Conservation (phyloP, 208 protist genomes). For the Trypanosoma melophagium region DNA sequence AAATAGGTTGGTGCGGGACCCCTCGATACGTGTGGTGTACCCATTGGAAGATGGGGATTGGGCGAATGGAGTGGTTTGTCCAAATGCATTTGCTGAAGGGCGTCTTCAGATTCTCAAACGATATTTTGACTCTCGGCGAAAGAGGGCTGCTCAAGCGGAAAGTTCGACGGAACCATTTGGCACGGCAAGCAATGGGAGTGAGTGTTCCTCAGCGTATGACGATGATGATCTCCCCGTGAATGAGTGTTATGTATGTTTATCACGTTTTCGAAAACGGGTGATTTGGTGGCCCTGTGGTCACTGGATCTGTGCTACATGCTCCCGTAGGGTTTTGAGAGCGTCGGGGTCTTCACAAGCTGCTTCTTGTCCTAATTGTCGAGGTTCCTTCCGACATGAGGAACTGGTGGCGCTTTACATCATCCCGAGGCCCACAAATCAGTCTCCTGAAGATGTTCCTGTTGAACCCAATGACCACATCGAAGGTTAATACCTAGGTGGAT, state of each 20-base stretch:
- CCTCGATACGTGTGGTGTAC: background rate
- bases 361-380: constrained; percentile 20
- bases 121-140: constrained; percentile 4
- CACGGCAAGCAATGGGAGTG: background rate
- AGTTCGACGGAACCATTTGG: background rate
- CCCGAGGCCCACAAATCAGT: background rate
- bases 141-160: background rate
- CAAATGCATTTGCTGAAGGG: constrained; percentile 1
- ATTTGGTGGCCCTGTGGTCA: constrained; percentile 28
- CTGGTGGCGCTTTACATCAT: constrained; percentile 10
- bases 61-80: background rate
- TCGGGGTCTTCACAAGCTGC: background rate
- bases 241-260: constrained; percentile 25
- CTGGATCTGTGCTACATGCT: constrained; percentile 13
- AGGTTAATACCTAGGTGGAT: no score
- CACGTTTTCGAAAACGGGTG: constrained; percentile 10
- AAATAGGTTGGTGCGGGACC: background rate
- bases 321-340: constrained; percentile 13
- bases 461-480: no score
- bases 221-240: constrained; percentile 16
- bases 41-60: constrained; percentile 5
- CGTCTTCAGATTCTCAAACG: constrained; percentile 10
- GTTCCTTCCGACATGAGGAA: background rate
- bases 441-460: background rate
- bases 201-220: background rate